These are phyloP conservation scores for Ministeria vibrans DNA, from an alignment of 78 protist species.

Conservation along the genomic window DNA sequence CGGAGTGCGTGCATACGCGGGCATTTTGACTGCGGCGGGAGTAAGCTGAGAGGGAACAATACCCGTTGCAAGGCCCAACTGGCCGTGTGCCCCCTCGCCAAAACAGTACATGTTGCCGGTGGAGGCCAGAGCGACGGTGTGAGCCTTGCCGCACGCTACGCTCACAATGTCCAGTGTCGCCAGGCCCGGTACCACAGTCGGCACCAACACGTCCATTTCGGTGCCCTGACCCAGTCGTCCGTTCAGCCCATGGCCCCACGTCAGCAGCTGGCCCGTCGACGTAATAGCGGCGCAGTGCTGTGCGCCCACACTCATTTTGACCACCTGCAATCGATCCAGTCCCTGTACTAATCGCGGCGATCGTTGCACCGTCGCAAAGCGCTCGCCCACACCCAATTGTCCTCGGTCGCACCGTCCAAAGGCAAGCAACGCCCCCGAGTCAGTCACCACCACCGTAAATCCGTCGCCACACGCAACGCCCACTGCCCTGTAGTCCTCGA, in stretches of 20 bases:
- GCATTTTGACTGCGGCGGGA: background rate
- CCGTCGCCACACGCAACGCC: background rate
- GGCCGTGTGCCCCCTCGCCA: slow-evolving; percentile 13
- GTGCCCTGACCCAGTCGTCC: slow-evolving; percentile 20
- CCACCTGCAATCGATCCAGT: no score
- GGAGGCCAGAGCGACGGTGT: background rate
- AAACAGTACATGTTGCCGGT: background rate
- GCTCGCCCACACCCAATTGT: no score
- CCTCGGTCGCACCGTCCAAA: no score
- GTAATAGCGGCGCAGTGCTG: no score
- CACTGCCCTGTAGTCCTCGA: background rate
- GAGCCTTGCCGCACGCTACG: background rate
- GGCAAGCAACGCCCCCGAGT: background rate
- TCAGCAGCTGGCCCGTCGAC: background rate
- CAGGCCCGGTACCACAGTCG: background rate
- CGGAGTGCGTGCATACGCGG: background rate
- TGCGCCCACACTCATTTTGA: no score
- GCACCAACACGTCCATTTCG: background rate
- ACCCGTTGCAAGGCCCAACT: slow-evolving; percentile 5
- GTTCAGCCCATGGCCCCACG: slow-evolving; percentile 8
- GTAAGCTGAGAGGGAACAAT: background rate
- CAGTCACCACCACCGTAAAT: background rate
- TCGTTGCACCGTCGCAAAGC: no score
- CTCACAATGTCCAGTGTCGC: background rate
- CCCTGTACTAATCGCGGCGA: no score